phyloP scores from a whole-genome alignment of 148 eudicot genomes.

The Fagopyrum tataricum region DNA sequence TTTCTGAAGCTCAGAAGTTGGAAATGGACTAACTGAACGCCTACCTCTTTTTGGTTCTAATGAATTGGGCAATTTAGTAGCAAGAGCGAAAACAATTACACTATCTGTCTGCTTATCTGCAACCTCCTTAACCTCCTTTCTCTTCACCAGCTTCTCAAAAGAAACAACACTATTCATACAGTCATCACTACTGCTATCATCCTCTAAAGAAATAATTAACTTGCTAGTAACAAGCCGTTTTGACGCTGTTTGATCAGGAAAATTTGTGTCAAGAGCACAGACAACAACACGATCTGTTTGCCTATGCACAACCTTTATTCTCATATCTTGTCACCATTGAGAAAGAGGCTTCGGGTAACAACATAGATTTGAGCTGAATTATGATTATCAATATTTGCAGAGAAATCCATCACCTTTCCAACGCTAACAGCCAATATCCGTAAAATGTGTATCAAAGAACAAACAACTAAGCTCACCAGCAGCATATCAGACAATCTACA shows the following conservation, averaged over 20 bases:
- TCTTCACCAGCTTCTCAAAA: too few relatives aligned
- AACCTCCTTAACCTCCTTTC: too few relatives aligned
- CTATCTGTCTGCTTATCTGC: too few relatives aligned
- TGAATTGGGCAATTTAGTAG: not conserved
- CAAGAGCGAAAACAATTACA: not conserved
- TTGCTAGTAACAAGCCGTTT: not conserved
- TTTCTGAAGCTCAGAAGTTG: not conserved
- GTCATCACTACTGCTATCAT: too few relatives aligned
- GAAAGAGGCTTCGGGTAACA: too few relatives aligned
- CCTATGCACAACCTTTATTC: not conserved
- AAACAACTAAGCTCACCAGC: not conserved
- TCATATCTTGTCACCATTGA: too few relatives aligned
- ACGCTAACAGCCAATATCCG: not conserved
- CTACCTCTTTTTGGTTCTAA: not conserved
- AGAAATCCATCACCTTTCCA: not conserved
- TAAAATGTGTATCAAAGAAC: not conserved
- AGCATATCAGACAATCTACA: constrained; percentile 1
- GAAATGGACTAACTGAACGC: not conserved
- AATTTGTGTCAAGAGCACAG: not conserved
- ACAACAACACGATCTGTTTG: not conserved
- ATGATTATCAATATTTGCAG: not conserved
- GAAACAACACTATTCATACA: too few relatives aligned
- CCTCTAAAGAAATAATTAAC: too few relatives aligned
- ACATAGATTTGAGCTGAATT: too few relatives aligned
- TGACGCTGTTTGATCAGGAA: not conserved